These are phyloP conservation scores for Leucosporidium scottii DNA, from an alignment of 768 basidiomycete species.

Conservation along the genomic window DNA sequence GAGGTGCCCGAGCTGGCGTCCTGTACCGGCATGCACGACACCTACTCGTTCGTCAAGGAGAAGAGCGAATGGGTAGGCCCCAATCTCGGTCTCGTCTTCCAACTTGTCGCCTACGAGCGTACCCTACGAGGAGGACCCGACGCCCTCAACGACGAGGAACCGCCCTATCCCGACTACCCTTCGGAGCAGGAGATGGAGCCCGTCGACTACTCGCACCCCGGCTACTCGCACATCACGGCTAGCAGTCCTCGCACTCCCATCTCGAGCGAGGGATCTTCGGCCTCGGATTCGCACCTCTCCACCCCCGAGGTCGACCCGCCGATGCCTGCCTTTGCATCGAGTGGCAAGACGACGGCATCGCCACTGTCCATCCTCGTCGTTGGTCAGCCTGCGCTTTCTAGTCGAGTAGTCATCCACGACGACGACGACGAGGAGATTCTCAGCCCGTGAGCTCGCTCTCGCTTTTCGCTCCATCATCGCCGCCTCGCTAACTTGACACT, in stretches of 20 bases:
- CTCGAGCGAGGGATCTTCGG: slow-evolving; percentile 8
- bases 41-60: slow-evolving; percentile 81
- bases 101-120: slow-evolving; percentile 84
- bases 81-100: slow-evolving; percentile 94
- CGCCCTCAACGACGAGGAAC: slow-evolving; percentile 20
- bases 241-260: slow-evolving; percentile 18
- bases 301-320: slow-evolving; percentile 21
- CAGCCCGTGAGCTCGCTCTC: neutral
- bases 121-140: slow-evolving; percentile 34
- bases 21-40: slow-evolving; percentile 68
- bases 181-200: neutral
- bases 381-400: slow-evolving; percentile 6
- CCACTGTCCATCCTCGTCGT: slow-evolving; percentile 6
- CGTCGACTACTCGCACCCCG: neutral
- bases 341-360: neutral
- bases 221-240: neutral
- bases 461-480: slow-evolving; percentile 6
- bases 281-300: slow-evolving; percentile 15
- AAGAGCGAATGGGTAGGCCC: slow-evolving; percentile 83
- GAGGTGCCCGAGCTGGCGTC: slow-evolving; percentile 23
- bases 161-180: slow-evolving; percentile 14
- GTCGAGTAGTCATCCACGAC: neutral
- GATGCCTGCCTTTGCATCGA: slow-evolving; percentile 12
- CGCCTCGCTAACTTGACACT: neutral
- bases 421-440: neutral